phyloP scores from a whole-genome alignment of 345 rosid genomes.

The Hibiscus syriacus region DNA sequence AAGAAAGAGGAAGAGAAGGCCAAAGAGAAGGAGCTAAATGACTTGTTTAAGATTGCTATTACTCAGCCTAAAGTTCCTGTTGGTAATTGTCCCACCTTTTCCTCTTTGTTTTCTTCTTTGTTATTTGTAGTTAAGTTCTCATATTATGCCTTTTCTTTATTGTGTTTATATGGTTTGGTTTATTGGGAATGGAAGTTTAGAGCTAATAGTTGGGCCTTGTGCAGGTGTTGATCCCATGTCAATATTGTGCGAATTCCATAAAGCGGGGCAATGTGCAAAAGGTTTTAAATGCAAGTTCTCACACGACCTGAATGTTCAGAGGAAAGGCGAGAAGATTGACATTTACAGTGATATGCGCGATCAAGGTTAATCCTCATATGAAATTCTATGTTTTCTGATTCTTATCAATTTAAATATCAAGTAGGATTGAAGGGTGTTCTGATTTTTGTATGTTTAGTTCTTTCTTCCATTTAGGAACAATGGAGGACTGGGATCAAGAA shows the following conservation, averaged over 20 bases:
- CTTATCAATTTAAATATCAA: too few species aligned
- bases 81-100: constrained; percentile 24
- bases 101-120: not conserved
- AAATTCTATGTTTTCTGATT: too few species aligned
- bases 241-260: constrained; percentile 49
- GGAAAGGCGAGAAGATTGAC: constrained; percentile 81
- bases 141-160: too few species aligned
- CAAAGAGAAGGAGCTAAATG: constrained; percentile 62
- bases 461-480: constrained; percentile 29
- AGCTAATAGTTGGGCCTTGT: too few species aligned
- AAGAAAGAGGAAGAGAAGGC: constrained; percentile 65
- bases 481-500: constrained; percentile 77
- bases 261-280: constrained; percentile 56
- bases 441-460: too few species aligned
- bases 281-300: constrained; percentile 76
- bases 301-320: constrained; percentile 55
- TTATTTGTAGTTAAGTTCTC: not conserved
- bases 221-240: constrained; percentile 77
- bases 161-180: too few species aligned
- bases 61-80: constrained; percentile 73
- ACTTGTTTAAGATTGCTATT: constrained; percentile 64
- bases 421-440: too few species aligned
- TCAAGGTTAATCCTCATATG: too few species aligned
- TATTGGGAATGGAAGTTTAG: too few species aligned
- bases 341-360: constrained; percentile 60